Evolutionary conservation across 352 stramenopile species (phyloP), one percentile per base, ranked within the genome.

Genomic region (Phytopythium helicoides): DNA sequence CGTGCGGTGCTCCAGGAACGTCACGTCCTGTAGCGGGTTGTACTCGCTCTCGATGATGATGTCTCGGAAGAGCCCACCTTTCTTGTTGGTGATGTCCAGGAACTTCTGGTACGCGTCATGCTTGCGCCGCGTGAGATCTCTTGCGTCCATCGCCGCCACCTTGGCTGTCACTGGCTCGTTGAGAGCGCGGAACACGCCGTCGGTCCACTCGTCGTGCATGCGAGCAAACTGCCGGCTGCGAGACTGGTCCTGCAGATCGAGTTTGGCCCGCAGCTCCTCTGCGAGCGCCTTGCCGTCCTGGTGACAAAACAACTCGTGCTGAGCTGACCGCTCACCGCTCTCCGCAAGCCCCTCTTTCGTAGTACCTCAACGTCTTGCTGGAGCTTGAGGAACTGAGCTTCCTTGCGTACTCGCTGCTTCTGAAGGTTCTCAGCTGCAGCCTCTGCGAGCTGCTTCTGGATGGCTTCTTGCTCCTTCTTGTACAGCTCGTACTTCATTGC

Each of bases 11-110:
- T 35, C 66, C 1, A 92, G 15, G 47, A 73, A 81, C 54, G 82
- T 83, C 25, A 74, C 62, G 37, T 92, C 78, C 22, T 69, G 64
- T n/a, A 92, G 62, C 49, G 78, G 81, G 42, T 89, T 87, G 60
- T 92, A 92, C 62, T 92, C 78, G 64, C 76, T 92, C 49, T 89
- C 78, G 45, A 89, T 92, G 57, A 89, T 92, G 54, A 92, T 92
- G 51, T 92, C 81, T 47, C 81, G 81, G 42, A 89, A 92, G 50
- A 92, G 65, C 9, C 76, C 77, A 8, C 76, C 78, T 50, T 90
- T 90, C 61, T 89, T 89, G 67, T 89, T 88, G 41, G 76, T 87
- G 58, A 87, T 86, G 54, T 89, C 79, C 11, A 92, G 61, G 49
- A 89, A 92, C 45, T 78, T 81, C 55, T 87, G 74, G 48, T 92